Evolutionary conservation across 176 grass and related monocot species (phyloP).

Genomic region (barley (Hordeum vulgare)): DNA sequence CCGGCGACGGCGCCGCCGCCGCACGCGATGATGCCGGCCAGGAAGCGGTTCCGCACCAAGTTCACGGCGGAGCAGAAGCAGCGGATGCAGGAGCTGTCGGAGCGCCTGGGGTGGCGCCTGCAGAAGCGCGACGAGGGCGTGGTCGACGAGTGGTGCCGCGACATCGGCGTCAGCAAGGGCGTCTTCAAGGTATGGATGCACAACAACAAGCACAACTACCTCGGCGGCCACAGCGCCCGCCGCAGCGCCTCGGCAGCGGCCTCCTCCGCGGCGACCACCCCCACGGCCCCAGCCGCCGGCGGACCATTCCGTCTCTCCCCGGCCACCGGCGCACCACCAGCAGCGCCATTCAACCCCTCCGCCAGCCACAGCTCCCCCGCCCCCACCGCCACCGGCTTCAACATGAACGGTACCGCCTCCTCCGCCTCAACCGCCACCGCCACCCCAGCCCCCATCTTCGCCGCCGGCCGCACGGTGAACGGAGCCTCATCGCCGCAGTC

Average conservation of each 20-base stretch:
- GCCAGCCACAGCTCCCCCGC: slow-evolving; percentile 25
- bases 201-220: slow-evolving; percentile 99
- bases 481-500: slow-evolving; percentile 40
- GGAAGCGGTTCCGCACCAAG: slow-evolving; percentile 94
- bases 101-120: slow-evolving; percentile 88
- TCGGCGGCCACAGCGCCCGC: slow-evolving; percentile 58
- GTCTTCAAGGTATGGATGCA: slow-evolving; percentile 99
- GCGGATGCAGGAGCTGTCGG: slow-evolving; percentile 93
- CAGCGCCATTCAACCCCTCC: slow-evolving; percentile 6
- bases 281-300: background rate
- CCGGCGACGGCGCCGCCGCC: slow-evolving; percentile 16
- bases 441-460: background rate
- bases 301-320: background rate
- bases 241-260: slow-evolving; percentile 22
- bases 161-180: slow-evolving; percentile 85
- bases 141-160: slow-evolving; percentile 84
- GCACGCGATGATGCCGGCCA: slow-evolving; percentile 5
- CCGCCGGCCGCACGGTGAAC: slow-evolving; percentile 4
- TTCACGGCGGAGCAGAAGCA: slow-evolving; percentile 92
- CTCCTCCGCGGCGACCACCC: background rate
- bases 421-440: background rate
- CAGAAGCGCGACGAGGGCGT: slow-evolving; percentile 88
- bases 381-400: slow-evolving; percentile 21
- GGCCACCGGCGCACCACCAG: background rate
- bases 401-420: slow-evolving; percentile 32